Evolutionary conservation across 2,329 filamentous ascomycete species (phyloP).

Genomic region (Aureobasidium sp.): DNA sequence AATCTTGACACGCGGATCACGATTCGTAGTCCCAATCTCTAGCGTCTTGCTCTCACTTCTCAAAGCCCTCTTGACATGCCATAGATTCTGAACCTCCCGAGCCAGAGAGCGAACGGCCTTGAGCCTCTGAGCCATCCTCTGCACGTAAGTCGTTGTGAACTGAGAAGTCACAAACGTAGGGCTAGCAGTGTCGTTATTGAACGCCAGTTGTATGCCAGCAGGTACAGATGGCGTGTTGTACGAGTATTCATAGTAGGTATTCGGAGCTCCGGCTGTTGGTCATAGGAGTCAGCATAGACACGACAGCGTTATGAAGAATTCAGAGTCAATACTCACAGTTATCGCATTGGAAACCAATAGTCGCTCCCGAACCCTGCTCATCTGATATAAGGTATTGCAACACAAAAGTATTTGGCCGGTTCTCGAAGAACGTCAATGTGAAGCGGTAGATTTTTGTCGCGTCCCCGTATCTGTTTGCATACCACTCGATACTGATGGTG

Average conservation of each 20-base stretch:
- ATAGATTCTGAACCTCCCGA: background rate
- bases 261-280: background rate
- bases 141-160: background rate
- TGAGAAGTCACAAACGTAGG: background rate
- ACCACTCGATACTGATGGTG: background rate
- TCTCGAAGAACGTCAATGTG: background rate
- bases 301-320: background rate
- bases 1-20: background rate
- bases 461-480: background rate
- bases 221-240: background rate
- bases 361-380: background rate
- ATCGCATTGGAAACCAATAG: background rate
- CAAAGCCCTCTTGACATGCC: background rate
- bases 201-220: background rate
- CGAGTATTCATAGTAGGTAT: background rate
- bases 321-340: background rate
- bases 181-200: background rate
- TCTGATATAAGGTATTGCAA: background rate
- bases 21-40: background rate
- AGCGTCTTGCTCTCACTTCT: background rate
- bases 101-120: background rate
- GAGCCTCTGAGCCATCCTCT: background rate
- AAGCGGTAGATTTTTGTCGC: background rate
- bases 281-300: background rate
- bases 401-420: background rate